A percentile compares a stretch with the other conserved stretches of the same genome.
Conservation (phyloP, 352 stramenopile species). For the Phytophthora colocasiae region DNA sequence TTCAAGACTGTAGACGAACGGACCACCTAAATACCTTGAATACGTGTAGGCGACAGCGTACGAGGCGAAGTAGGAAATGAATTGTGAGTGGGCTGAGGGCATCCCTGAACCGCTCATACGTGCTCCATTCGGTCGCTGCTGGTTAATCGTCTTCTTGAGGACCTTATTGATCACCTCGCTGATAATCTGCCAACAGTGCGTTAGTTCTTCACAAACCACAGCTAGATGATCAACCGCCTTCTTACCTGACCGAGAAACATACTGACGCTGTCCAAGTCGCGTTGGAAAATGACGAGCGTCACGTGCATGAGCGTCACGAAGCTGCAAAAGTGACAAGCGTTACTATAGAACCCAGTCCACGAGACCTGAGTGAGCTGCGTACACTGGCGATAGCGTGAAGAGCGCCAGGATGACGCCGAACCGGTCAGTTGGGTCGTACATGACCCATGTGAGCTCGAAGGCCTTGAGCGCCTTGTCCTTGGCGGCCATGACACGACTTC, state of each 20-base stretch:
- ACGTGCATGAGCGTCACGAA: conserved; percentile 89
- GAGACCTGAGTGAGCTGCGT: conserved; percentile 15
- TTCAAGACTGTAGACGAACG: conserved; percentile 4
- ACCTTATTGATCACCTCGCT: conserved; percentile 83
- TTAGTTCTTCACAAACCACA: not conserved
- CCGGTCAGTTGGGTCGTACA: conserved; percentile 78
- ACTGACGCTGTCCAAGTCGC: conserved; percentile 73
- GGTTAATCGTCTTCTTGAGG: conserved; percentile 77
- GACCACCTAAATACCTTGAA: conserved; percentile 46
- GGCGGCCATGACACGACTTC: conserved; percentile 18
- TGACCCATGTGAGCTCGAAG: conserved; percentile 83
- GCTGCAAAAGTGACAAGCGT: conserved; percentile 29
- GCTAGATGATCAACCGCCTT: not conserved
- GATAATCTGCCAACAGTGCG: conserved; percentile 40
- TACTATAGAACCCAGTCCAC: not conserved
- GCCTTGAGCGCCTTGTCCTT: conserved; percentile 42
- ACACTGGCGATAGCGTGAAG: conserved; percentile 83
- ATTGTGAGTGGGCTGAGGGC: conserved; percentile 83
- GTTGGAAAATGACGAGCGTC: conserved; percentile 82
- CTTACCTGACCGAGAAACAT: conserved; percentile 75
- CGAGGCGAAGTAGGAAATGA: conserved; percentile 78
- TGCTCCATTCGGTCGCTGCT: conserved; percentile 69
- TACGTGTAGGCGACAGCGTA: conserved; percentile 75
- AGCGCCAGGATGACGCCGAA: conserved; percentile 75
- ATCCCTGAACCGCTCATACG: conserved; percentile 69